Percentiles rank a stretch among this genome's conserved stretches.
These are phyloP conservation scores for Flaveria ramosissima DNA, from an alignment of 129 eudicot species.

Conservation along the genomic window DNA sequence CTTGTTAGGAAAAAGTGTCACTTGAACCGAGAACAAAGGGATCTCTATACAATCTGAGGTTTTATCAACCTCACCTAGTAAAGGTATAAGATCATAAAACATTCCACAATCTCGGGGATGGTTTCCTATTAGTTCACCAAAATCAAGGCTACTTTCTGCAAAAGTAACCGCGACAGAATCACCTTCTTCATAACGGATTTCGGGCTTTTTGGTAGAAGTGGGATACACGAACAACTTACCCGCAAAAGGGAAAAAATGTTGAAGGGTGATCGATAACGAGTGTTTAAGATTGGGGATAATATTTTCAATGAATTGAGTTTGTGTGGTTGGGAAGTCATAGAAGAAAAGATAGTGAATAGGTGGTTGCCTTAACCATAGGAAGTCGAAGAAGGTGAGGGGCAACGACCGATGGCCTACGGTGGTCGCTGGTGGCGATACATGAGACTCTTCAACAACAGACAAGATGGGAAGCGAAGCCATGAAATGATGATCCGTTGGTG, in stretches of 20 bases:
- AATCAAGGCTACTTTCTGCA: constrained; percentile 35
- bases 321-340: constrained; percentile 32
- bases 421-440: constrained; percentile 37
- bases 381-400: constrained; percentile 44
- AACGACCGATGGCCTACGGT: constrained; percentile 17
- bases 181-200: constrained; percentile 32
- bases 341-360: constrained; percentile 42
- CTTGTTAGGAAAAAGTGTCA: constrained; percentile 42
- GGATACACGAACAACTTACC: constrained; percentile 32
- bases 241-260: constrained; percentile 38
- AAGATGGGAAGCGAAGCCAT: constrained; percentile 15
- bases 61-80: not conserved
- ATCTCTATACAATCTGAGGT: not conserved
- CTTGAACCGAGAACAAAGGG: constrained; percentile 44
- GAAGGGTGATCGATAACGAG: constrained; percentile 42
- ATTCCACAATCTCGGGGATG: constrained; percentile 38
- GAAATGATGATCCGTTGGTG: no score
- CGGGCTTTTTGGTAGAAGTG: not conserved
- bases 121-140: constrained; percentile 32
- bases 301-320: constrained; percentile 29
- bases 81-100: constrained; percentile 38
- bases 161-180: constrained; percentile 38
- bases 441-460: constrained; percentile 23
- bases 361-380: constrained; percentile 39
- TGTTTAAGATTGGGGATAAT: constrained; percentile 39